Evolutionary conservation across 2,329 filamentous ascomycete species (phyloP).

Genomic region (Cladosporium cucumerinum): DNA sequence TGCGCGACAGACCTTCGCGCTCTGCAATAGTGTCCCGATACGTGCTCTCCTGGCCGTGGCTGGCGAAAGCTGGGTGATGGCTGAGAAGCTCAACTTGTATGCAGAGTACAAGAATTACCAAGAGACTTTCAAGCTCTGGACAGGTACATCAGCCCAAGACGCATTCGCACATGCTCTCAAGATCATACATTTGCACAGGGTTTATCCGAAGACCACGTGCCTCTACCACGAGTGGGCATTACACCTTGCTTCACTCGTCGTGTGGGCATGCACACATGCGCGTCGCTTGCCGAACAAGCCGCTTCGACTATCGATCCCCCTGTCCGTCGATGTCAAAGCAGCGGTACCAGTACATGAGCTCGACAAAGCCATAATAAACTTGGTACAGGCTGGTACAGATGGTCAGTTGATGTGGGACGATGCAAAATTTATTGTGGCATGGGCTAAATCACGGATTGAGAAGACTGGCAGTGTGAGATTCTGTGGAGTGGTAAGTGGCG

Average conservation of each 20-base stretch:
- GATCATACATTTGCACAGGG: slow-evolving; percentile 25
- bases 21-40: slow-evolving; percentile 30
- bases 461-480: slow-evolving; percentile 23
- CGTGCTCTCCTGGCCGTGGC: slow-evolving; percentile 43
- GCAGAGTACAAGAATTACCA: slow-evolving; percentile 35
- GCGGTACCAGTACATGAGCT: slow-evolving; percentile 15
- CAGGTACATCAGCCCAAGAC: slow-evolving; percentile 17
- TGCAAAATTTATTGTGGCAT: slow-evolving; percentile 23
- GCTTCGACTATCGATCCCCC: slow-evolving; percentile 17
- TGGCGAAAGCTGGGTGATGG: slow-evolving; percentile 46
- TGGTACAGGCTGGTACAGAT: slow-evolving; percentile 7
- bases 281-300: not conserved
- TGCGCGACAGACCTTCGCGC: not conserved
- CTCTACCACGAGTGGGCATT: slow-evolving; percentile 32
- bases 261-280: slow-evolving; percentile 29
- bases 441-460: slow-evolving; percentile 27
- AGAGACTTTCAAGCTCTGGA: slow-evolving; percentile 37
- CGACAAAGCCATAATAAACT: slow-evolving; percentile 17
- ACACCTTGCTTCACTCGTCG: slow-evolving; percentile 28
- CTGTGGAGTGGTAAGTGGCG: slow-evolving; percentile 27
- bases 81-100: slow-evolving; percentile 38
- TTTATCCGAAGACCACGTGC: slow-evolving; percentile 20
- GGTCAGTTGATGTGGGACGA: slow-evolving; percentile 19
- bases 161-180: slow-evolving; percentile 26
- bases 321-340: not conserved